Percentiles rank a stretch among this genome's conserved stretches.
phyloP scores from a whole-genome alignment of 805 yeast genomes.

The Yamadazyma ubonensis region DNA sequence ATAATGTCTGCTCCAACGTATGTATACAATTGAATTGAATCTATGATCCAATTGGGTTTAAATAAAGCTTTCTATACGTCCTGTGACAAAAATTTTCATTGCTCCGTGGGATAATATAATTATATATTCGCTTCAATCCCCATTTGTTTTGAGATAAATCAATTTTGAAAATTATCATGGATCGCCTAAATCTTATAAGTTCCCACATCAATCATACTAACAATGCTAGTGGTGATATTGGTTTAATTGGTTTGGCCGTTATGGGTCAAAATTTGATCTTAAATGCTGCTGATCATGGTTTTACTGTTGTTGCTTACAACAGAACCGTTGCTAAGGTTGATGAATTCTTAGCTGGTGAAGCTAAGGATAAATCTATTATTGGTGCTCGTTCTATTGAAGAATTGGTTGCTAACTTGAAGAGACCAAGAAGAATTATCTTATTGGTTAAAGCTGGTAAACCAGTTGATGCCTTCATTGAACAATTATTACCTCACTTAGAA shows the following conservation, averaged over 20 bases:
- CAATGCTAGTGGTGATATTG: constrained; percentile 79
- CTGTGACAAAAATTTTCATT: constrained; percentile 2
- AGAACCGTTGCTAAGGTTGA: constrained; percentile 96
- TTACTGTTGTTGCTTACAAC: constrained; percentile 97
- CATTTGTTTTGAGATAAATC: neutral
- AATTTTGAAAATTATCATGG: neutral
- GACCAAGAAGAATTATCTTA: constrained; percentile 93
- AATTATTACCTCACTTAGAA: constrained; percentile 87
- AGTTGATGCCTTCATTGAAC: constrained; percentile 87
- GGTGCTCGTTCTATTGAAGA: constrained; percentile 95
- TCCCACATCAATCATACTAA: constrained; percentile 3
- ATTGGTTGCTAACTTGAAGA: constrained; percentile 82
- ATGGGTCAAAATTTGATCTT: constrained; percentile 98
- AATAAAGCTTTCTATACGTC: neutral
- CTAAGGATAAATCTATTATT: constrained; percentile 93
- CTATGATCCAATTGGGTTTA: neutral
- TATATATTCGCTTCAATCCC: neutral
- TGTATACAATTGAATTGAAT: constrained; percentile 20
- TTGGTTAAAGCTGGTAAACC: constrained; percentile 97
- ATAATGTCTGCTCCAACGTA: constrained; percentile 44
- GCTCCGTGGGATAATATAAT: constrained; percentile 1
- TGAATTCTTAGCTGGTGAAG: constrained; percentile 88
- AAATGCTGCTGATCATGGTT: constrained; percentile 98
- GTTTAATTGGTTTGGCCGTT: constrained; percentile 98
- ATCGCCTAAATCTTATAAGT: constrained; percentile 3